These are phyloP conservation scores for Phytophthora hibernalis DNA, from an alignment of 352 stramenopile genomes.

Conservation along the genomic window DNA sequence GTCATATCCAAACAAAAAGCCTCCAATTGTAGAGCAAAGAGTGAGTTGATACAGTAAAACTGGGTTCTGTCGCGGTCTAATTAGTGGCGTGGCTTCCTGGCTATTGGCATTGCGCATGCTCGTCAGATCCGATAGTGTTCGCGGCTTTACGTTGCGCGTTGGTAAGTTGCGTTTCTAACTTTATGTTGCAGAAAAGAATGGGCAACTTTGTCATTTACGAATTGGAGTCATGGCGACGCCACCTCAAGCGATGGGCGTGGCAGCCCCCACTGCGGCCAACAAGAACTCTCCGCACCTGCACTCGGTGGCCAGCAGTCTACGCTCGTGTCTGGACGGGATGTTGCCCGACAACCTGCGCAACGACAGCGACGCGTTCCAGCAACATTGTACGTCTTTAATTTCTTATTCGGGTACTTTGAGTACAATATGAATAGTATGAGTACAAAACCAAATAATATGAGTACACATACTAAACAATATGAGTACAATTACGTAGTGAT, in stretches of 20 bases:
- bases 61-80: slow-evolving; percentile 18
- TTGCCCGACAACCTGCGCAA: slow-evolving; percentile 86
- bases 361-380: slow-evolving; percentile 73
- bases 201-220: neutral
- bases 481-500: slow-evolving; percentile 47
- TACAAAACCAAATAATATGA: slow-evolving; percentile 10
- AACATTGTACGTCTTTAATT: slow-evolving; percentile 57
- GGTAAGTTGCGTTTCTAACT: too few relatives aligned
- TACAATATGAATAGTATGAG: too few relatives aligned
- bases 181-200: neutral
- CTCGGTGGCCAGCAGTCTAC: slow-evolving; percentile 82
- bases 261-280: slow-evolving; percentile 21
- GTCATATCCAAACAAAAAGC: slow-evolving; percentile 87
- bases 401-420: neutral
- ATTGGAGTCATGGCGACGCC: slow-evolving; percentile 31
- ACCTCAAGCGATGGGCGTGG: slow-evolving; percentile 6
- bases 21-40: slow-evolving; percentile 72
- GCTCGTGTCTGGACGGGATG: slow-evolving; percentile 87
- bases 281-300: slow-evolving; percentile 86
- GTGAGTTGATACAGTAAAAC: slow-evolving; percentile 69
- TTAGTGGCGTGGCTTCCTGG: slow-evolving; percentile 23
- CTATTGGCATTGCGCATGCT: neutral
- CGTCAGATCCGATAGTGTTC: neutral
- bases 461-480: neutral
- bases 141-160: too few relatives aligned